Evolutionary conservation across 805 yeast species (phyloP), one percentile per base, ranked within the genome.

Genomic region (Zygoascus biomembranicola): DNA sequence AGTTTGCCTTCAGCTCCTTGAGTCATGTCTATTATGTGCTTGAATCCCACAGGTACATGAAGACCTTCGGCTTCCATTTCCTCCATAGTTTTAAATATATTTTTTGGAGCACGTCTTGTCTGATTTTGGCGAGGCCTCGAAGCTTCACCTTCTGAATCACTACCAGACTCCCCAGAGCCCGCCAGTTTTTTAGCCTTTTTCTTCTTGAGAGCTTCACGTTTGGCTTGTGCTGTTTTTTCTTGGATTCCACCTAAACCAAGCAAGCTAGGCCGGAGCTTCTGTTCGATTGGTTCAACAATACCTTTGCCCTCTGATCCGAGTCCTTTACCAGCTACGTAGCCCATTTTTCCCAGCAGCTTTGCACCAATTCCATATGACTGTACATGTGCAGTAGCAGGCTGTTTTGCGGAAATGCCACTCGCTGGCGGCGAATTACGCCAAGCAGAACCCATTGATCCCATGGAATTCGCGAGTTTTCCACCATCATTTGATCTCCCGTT

Each of bases 291-390:
- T n/a, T 76, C 79, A 0, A 77, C 75, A 1, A 89, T 88, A 45
- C 99, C 99, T 50, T 77, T 77, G 1, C 82, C 80, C 23, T 74
- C 66, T 5, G 72, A 71, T 1, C 99, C 99, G n/a, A 92, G 75
- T 0, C 97, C 98, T 61, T 78, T 73, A 0, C 99, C 98, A 43
- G 78, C 78, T 8, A 77, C 76, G 68, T 87, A 90, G 0, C 99
- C 99, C 98, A 92, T 90, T 57, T 81, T 78, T 56, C 80, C 74
- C 70, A 92, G 67, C 50, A 92, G 70, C 49, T 76, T 69, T 2
- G 96, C 96, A 39, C 98, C 98, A 41, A 89, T 80, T 6, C 98
- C 98, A 64, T 90, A 90, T 49, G 57, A 52, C 14, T 51, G 19
- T 8, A 41, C 48, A 19, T 50, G 54, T 14, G 16, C 37, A 43